These are phyloP conservation scores for Beverwykella pulmonaria DNA, from an alignment of 495 filamentous ascomycete genomes.

Conservation along the genomic window DNA sequence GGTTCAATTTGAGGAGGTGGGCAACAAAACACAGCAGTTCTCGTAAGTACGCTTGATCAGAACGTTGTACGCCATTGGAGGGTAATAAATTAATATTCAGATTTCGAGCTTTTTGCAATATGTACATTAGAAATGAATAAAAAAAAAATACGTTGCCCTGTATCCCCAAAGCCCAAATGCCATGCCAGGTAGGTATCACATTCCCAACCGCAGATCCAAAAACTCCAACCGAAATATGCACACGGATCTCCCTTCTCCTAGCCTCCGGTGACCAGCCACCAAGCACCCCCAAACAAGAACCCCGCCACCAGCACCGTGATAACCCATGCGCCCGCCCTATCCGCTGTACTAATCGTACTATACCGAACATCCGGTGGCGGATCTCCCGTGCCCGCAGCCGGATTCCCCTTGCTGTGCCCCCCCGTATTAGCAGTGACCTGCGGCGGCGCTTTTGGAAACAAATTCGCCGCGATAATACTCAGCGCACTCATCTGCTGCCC, in stretches of 20 bases:
- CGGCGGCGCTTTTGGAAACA: slow-evolving; percentile 46
- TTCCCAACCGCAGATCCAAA: not conserved
- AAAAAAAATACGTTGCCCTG: too few relatives aligned
- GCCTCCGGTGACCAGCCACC: slow-evolving; percentile 49
- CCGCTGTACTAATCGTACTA: slow-evolving; percentile 51
- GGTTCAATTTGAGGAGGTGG: too few relatives aligned
- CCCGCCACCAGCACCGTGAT: slow-evolving; percentile 55
- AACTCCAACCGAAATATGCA: not conserved
- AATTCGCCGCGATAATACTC: slow-evolving; percentile 61
- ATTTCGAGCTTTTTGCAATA: too few relatives aligned
- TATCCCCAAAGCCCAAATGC: too few relatives aligned
- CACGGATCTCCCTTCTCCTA: not conserved
- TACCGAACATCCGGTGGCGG: slow-evolving; percentile 24
- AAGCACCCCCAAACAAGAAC: slow-evolving; percentile 48
- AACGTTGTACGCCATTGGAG: too few relatives aligned
- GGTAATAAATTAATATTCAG: too few relatives aligned
- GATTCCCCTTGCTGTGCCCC: slow-evolving; percentile 74
- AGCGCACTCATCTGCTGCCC: slow-evolving; percentile 74
- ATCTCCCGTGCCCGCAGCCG: slow-evolving; percentile 60
- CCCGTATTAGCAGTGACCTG: slow-evolving; percentile 69
- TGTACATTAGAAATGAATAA: too few relatives aligned
- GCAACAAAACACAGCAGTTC: too few relatives aligned
- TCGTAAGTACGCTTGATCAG: too few relatives aligned
- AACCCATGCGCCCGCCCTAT: slow-evolving; percentile 64
- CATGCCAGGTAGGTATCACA: not conserved